Base-by-base conservation (phyloP, 768 basidiomycete genomes). In the Lactarius sanguifluus region DNA sequence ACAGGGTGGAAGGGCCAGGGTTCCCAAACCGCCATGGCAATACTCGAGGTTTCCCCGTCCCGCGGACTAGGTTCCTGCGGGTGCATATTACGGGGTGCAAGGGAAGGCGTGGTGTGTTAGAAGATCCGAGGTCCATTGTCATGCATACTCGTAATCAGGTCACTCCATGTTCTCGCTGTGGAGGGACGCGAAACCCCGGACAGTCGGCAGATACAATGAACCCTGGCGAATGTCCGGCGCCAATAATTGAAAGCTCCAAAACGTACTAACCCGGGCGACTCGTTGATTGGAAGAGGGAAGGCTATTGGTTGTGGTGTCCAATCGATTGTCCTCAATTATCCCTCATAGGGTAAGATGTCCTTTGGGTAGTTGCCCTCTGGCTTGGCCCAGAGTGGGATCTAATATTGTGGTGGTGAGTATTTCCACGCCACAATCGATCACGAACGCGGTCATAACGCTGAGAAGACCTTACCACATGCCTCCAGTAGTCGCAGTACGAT, bases 401-500 rank as follows among this genome's bases (percentile, higher is more conserved):
- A 47, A 64, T 40, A 50, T 50, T n/a, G 13, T 52, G 50, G 2
- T 13, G 15, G 32, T 52, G 38, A n/a, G 18, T 32, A n/a, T 54
- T 52, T 41, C 60, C 34, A 45, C 65, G 65, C 65, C 65, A 66
- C 65, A 66, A 66, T 66, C 65, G 65, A 66, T 66, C 32, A 62
- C 23, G 30, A 23, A 20, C 45, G n/a, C 38, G 45, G 54, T 57
- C 28, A 55, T 61, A 32, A 61, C 34, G 9, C 25, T 45, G 45
- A 62, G 16, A 30, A 61, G 50, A 34, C 50, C 60, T 57, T 40
- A 43, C 55, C 45, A 20, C 57, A 52, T 47, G 8, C 36, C n/a
- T 34, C 65, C 65, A 43, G 61, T 32, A 45, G 30, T 62, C 60
- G 55, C 45, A 50, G n/a, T 2, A n/a, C 36, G n/a, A 28, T 16